Evolutionary conservation across 2,329 filamentous ascomycete genomes (phyloP).

Genomic region (Diplodia scrobiculata): DNA sequence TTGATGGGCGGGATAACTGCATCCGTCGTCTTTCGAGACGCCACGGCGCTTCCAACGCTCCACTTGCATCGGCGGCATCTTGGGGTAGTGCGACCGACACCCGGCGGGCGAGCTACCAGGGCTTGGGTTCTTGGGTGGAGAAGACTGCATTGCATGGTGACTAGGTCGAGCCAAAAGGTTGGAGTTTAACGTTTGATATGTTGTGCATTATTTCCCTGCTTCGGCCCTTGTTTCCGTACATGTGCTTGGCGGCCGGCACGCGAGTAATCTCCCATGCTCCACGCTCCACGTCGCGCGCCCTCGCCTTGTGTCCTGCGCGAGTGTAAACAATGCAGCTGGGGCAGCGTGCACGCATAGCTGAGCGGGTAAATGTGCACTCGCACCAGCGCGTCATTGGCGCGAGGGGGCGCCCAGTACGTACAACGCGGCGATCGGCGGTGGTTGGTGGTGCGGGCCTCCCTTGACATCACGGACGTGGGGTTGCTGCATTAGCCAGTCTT

Average conservation of each 20-base stretch:
- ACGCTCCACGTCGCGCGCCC: neutral
- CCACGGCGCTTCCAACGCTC: slow-evolving; percentile 6
- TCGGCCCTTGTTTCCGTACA: neutral
- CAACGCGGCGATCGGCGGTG: slow-evolving; percentile 9
- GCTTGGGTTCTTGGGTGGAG: neutral
- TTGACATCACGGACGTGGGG: slow-evolving; percentile 27
- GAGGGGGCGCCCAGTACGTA: neutral
- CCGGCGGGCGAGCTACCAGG: neutral
- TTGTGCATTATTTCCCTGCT: neutral
- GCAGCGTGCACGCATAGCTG: too few relatives aligned
- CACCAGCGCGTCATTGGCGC: neutral
- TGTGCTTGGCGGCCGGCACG: neutral
- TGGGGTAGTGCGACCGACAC: neutral
- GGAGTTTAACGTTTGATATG: neutral
- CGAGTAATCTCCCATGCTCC: slow-evolving; percentile 7
- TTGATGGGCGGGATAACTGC: slow-evolving; percentile 31
- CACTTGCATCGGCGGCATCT: neutral
- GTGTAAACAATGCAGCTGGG: neutral
- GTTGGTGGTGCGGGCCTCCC: neutral
- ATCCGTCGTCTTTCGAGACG: neutral
- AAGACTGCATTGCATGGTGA: neutral
- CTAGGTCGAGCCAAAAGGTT: slow-evolving; percentile 8
- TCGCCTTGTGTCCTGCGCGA: neutral
- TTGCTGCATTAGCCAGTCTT: slow-evolving; percentile 21
- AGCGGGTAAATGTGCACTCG: neutral